A percentile compares a stretch with the other conserved stretches of the same genome.
These are phyloP conservation scores for Xylogone sp. DNA, from an alignment of 2,329 filamentous ascomycete genomes.

Conservation along the genomic window DNA sequence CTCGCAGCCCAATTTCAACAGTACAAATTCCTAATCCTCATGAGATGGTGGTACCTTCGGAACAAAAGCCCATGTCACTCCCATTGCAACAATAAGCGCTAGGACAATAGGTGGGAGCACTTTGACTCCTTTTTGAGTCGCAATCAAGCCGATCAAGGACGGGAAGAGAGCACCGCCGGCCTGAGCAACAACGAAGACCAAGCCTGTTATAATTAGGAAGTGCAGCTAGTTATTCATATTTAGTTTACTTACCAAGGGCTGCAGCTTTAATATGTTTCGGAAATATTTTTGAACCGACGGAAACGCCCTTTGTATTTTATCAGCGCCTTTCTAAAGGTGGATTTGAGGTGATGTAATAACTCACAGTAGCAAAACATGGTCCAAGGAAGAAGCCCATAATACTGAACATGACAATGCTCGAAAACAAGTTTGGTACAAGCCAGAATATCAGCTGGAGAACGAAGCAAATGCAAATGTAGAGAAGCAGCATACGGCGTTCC, in stretches of 20 bases:
- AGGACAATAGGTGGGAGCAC: conserved; percentile 50
- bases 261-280: conserved; percentile 41
- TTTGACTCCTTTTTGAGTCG: conserved; percentile 38
- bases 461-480: conserved; percentile 49
- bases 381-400: conserved; percentile 55
- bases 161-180: conserved; percentile 53
- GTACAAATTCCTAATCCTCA: neutral
- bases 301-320: conserved; percentile 42
- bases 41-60: conserved; percentile 10
- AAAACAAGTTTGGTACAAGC: conserved; percentile 45
- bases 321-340: neutral
- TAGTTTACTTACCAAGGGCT: conserved; percentile 37
- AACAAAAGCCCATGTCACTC: conserved; percentile 43
- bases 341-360: conserved; percentile 12
- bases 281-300: conserved; percentile 49
- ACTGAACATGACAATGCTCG: conserved; percentile 49
- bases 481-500: conserved; percentile 52
- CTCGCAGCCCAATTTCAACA: too few species aligned
- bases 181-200: conserved; percentile 56
- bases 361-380: conserved; percentile 53
- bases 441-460: conserved; percentile 57
- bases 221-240: neutral
- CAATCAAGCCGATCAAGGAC: conserved; percentile 49
- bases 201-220: conserved; percentile 23
- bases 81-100: conserved; percentile 41